phyloP scores from a whole-genome alignment of 495 filamentous ascomycete genomes.

The Aspergillus asperescens region DNA sequence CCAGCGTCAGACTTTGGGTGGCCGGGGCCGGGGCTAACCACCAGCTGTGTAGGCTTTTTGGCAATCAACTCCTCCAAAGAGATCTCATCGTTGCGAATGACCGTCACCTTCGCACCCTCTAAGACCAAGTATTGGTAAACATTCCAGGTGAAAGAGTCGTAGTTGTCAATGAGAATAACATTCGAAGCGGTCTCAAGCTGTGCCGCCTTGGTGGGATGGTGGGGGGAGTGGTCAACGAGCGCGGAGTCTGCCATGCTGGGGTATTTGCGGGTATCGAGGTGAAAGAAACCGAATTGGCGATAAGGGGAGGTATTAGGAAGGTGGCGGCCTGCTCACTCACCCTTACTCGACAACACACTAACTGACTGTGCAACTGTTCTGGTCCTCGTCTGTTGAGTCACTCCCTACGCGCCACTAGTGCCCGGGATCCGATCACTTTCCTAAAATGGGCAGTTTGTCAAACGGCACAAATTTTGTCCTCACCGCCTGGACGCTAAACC shows the following conservation, averaged over 20 bases:
- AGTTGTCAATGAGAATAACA: slow-evolving; percentile 96
- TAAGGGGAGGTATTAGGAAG: background rate
- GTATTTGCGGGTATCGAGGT: background rate
- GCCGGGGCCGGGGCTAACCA: slow-evolving; percentile 91
- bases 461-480: slow-evolving; percentile 17
- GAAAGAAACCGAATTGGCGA: slow-evolving; percentile 3
- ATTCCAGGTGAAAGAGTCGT: slow-evolving; percentile 99
- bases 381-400: slow-evolving; percentile 5
- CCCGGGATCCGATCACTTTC: slow-evolving; percentile 11
- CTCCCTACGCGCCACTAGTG: background rate
- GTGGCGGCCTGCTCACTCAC: background rate
- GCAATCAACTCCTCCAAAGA: slow-evolving; percentile 74
- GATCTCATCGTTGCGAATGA: slow-evolving; percentile 89
- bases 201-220: slow-evolving; percentile 64
- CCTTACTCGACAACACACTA: background rate
- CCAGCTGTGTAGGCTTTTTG: slow-evolving; percentile 83
- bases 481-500: slow-evolving; percentile 38
- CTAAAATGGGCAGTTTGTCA: slow-evolving; percentile 6
- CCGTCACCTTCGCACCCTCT: slow-evolving; percentile 83
- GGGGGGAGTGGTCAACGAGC: slow-evolving; percentile 81
- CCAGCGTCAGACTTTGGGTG: slow-evolving; percentile 88
- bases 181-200: slow-evolving; percentile 74
- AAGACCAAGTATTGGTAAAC: slow-evolving; percentile 96
- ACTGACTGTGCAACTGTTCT: background rate
- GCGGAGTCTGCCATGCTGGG: slow-evolving; percentile 40